Evolutionary conservation across 805 yeast genomes (phyloP).

Genomic region (Pichia occidentalis): DNA sequence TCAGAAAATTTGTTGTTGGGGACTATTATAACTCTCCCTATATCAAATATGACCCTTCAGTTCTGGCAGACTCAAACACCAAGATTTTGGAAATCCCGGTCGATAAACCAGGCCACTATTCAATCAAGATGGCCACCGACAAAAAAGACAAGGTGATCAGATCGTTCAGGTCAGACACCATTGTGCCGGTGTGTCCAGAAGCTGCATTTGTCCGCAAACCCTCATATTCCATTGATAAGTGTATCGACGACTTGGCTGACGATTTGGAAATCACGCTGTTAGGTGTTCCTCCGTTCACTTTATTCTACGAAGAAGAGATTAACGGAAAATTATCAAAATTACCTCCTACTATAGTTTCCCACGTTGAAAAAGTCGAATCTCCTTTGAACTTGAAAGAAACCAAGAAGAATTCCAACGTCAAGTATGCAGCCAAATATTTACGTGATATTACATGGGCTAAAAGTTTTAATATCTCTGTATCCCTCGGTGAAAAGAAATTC

Average conservation of each 20-base stretch:
- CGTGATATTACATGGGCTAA: conserved; percentile 34
- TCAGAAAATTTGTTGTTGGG: conserved; percentile 33
- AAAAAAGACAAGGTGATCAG: conserved; percentile 46
- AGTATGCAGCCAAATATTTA: conserved; percentile 25
- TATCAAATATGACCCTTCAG: conserved; percentile 16
- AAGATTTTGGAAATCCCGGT: conserved; percentile 63
- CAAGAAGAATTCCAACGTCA: conserved; percentile 23
- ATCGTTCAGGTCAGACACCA: conserved; percentile 51
- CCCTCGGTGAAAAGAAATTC: conserved; percentile 23
- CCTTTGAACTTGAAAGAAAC: conserved; percentile 37
- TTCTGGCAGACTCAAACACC: conserved; percentile 33
- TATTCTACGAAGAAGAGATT: conserved; percentile 46
- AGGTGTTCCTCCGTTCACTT: conserved; percentile 76
- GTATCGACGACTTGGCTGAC: conserved; percentile 48
- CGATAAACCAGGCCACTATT: conserved; percentile 68
- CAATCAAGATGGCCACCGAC: conserved; percentile 62
- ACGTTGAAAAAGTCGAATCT: conserved; percentile 36
- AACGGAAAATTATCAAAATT: conserved; percentile 26
- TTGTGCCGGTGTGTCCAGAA: conserved; percentile 72
- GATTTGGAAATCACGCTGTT: conserved; percentile 41
- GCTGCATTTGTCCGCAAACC: conserved; percentile 39
- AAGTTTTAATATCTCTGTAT: conserved; percentile 22
- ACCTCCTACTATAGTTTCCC: conserved; percentile 37
- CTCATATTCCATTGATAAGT: conserved; percentile 40
- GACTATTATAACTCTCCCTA: conserved; percentile 21